A percentile compares a stretch with the other conserved stretches of the same genome.
These are phyloP conservation scores for Ogataea hybrid DNA, from an alignment of 1,139 yeast genomes.

Conservation along the genomic window DNA sequence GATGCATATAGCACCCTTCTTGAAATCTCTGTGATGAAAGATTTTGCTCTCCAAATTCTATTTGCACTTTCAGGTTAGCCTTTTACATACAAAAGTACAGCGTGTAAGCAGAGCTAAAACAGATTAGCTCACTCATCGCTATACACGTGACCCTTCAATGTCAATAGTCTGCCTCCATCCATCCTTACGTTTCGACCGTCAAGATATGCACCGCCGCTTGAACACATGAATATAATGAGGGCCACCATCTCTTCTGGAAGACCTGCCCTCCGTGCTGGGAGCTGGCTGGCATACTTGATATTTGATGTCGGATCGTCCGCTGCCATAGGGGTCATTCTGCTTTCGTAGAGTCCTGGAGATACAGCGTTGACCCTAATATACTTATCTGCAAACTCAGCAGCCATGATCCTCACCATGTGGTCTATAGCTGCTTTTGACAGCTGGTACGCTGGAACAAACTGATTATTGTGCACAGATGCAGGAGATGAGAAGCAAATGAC, in stretches of 20 bases:
- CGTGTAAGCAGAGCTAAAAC: too few species aligned
- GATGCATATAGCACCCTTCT: too few species aligned
- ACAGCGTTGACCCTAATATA: constrained; percentile 25
- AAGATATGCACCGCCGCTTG: constrained; percentile 26
- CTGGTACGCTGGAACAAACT: constrained; percentile 26
- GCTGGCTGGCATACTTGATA: constrained; percentile 18
- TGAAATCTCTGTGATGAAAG: too few species aligned
- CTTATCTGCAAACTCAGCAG: constrained; percentile 27
- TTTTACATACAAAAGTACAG: too few species aligned
- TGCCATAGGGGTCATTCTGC: constrained; percentile 26
- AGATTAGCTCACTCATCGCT: constrained; percentile 19
- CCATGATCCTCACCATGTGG: constrained; percentile 28
- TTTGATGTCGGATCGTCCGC: constrained; percentile 23
- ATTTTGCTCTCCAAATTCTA: too few species aligned
- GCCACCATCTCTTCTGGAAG: constrained; percentile 23
- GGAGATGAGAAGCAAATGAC: constrained; percentile 26
- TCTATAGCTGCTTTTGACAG: constrained; percentile 23
- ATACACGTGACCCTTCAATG: constrained; percentile 23
- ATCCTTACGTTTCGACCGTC: constrained; percentile 25
- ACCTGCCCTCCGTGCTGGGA: constrained; percentile 25
- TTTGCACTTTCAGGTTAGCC: too few species aligned
- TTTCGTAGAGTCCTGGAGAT: constrained; percentile 24
- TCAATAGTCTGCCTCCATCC: constrained; percentile 25
- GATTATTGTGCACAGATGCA: constrained; percentile 23
- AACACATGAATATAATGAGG: constrained; percentile 19